A percentile compares a stretch with the other conserved stretches of the same genome.
These are phyloP conservation scores for Tolypocladium nubicola DNA, from an alignment of 2,329 filamentous ascomycete species.

Conservation along the genomic window DNA sequence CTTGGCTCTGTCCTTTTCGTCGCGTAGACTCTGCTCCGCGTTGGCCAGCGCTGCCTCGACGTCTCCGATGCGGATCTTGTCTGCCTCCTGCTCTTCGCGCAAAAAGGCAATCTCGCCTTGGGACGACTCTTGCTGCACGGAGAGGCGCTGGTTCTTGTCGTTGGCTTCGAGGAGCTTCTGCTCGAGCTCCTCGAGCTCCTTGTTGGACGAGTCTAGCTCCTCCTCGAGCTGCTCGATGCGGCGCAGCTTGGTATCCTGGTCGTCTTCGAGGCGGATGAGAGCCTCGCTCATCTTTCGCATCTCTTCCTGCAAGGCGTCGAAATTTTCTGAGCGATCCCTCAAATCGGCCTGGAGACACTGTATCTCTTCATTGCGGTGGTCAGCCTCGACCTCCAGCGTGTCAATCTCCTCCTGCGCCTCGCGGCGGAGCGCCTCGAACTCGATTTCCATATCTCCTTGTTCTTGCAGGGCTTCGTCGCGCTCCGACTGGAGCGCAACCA, in stretches of 20 bases:
- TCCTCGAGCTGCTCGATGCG: slow-evolving; percentile 75
- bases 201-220: slow-evolving; percentile 73
- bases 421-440: slow-evolving; percentile 49
- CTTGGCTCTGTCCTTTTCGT: slow-evolving; percentile 67
- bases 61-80: slow-evolving; percentile 97
- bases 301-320: slow-evolving; percentile 83
- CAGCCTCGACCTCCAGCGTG: slow-evolving; percentile 58
- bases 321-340: slow-evolving; percentile 71
- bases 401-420: slow-evolving; percentile 59
- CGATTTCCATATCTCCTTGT: slow-evolving; percentile 45
- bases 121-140: slow-evolving; percentile 84
- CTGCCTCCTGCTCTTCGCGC: slow-evolving; percentile 89
- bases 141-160: slow-evolving; percentile 76
- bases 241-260: slow-evolving; percentile 67
- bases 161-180: slow-evolving; percentile 75
- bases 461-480: slow-evolving; percentile 74
- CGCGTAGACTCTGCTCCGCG: slow-evolving; percentile 68
- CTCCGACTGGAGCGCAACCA: slow-evolving; percentile 69
- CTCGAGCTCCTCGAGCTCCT: slow-evolving; percentile 78
- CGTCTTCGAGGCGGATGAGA: slow-evolving; percentile 79
- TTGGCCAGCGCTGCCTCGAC: slow-evolving; percentile 74
- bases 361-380: slow-evolving; percentile 61
- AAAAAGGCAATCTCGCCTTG: slow-evolving; percentile 92
- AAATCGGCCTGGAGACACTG: slow-evolving; percentile 62
- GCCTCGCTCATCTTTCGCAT: slow-evolving; percentile 87